Percentiles rank a stretch among this genome's conserved stretches.
Evolutionary conservation across 2,329 filamentous ascomycete genomes (phyloP).

Genomic region (Graphium sp.): DNA sequence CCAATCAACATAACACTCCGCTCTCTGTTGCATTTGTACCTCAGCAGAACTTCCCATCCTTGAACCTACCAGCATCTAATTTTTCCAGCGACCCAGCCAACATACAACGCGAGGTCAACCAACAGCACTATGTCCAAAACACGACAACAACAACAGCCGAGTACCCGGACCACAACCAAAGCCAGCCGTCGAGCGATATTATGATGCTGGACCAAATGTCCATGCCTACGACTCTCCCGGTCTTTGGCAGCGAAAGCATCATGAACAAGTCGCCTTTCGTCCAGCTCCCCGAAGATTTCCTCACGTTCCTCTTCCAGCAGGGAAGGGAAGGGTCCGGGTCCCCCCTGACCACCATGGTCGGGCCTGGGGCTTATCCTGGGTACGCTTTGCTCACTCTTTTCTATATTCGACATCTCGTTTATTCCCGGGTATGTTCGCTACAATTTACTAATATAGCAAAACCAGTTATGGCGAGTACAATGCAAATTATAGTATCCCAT

Average conservation of each 20-base stretch:
- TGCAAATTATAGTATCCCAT: constrained; percentile 30
- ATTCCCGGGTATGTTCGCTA: constrained; percentile 7
- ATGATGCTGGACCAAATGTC: constrained; percentile 46
- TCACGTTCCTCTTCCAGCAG: constrained; percentile 62
- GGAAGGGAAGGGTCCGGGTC: constrained; percentile 3
- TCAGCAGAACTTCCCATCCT: constrained; percentile 44
- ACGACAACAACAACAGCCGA: constrained; percentile 22
- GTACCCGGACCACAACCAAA: constrained; percentile 25
- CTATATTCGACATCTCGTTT: not conserved
- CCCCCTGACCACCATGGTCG: constrained; percentile 1
- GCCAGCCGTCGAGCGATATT: constrained; percentile 33
- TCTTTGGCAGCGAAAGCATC: constrained; percentile 71
- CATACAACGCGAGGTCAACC: constrained; percentile 4
- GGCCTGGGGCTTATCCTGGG: too few relatives aligned
- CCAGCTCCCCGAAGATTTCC: constrained; percentile 74
- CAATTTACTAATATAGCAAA: constrained; percentile 6
- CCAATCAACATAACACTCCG: constrained; percentile 26
- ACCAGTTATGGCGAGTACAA: constrained; percentile 34
- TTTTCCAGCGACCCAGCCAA: constrained; percentile 21
- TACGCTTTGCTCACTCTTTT: too few relatives aligned
- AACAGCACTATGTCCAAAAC: constrained; percentile 9
- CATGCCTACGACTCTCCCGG: constrained; percentile 55
- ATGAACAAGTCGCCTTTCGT: constrained; percentile 69
- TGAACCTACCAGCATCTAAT: constrained; percentile 45
- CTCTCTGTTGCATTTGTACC: constrained; percentile 34